Base-by-base conservation (phyloP, 305 asterid species). In the Lippia alba region DNA sequence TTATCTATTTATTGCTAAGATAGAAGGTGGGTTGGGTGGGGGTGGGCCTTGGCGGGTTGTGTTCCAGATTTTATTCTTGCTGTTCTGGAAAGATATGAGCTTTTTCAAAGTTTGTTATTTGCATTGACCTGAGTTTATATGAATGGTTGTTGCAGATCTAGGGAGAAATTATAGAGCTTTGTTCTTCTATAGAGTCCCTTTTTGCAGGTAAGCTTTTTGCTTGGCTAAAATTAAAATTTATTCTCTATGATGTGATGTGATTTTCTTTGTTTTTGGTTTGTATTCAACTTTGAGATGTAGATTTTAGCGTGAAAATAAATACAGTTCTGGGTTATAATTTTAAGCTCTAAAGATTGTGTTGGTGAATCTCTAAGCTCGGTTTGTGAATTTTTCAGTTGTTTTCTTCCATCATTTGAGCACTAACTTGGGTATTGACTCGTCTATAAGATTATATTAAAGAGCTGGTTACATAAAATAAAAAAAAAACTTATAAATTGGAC, bases 141-240 rank as follows among this genome's bases (percentile, higher is more conserved):
- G 58, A 36, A 7, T 63, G 8, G 58, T 73, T 67, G 17, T 60
- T 76, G 80, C 79, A 78, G 82, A 81, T 81, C 79, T 69, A 72
- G 64, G 76, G 78, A 75, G 77, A 81, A 64, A 67, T 34, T 56
- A n/a, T 50, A 32, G 69, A 67, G 66, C 54, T 62, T 61, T 48
- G 55, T 39, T 36, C 20, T 58, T 72, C 33, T 53, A n/a, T 59
- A 15, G 46, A 51, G 73, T 19, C 51, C 51, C 59, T 68, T 74
- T 45, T 60, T 67, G 54, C 61, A 71, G 79, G 70, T 81, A 19
- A 71, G 65, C 61, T 66, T 63, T 46, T 53, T 61, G 20, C 67
- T 74, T 40, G 24, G 20, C 8, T 64, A n/a, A 20, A 10, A 12
- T 7, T 58, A 15, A 69, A 60, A 57, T 69, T 60, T 19, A 69